Percentiles rank a stretch among this genome's conserved stretches.
Evolutionary conservation across 306 rosid genomes (phyloP).

Genomic region (Calophaca sinica): DNA sequence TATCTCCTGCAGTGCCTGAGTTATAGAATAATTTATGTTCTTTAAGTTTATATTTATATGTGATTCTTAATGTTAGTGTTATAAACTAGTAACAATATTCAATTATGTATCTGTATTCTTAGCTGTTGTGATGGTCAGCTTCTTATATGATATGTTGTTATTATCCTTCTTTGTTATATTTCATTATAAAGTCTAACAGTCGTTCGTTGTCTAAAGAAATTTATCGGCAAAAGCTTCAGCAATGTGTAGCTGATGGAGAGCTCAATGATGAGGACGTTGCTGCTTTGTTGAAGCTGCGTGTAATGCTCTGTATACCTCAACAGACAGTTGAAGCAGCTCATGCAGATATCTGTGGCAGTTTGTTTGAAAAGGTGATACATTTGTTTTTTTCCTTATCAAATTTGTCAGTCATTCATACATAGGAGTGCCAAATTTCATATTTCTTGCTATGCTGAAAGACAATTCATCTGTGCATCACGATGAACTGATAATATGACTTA

Average conservation of each 20-base stretch:
- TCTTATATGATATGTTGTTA: slow-evolving; percentile 22
- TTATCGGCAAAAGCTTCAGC: slow-evolving; percentile 96
- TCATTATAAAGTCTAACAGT: slow-evolving; percentile 46
- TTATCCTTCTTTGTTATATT: slow-evolving; percentile 23
- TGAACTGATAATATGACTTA: slow-evolving; percentile 15
- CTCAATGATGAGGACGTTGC: slow-evolving; percentile 81
- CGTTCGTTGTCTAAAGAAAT: slow-evolving; percentile 64
- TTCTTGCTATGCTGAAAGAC: slow-evolving; percentile 34
- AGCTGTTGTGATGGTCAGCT: slow-evolving; percentile 5
- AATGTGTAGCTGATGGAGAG: slow-evolving; percentile 89
- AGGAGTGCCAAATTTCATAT: slow-evolving; percentile 22
- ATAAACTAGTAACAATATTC: slow-evolving; percentile 7
- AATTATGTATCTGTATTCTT: slow-evolving; percentile 15
- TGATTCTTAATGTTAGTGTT: slow-evolving; percentile 10
- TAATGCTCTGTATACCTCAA: slow-evolving; percentile 92
- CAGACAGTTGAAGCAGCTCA: slow-evolving; percentile 91
- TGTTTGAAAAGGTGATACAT: slow-evolving; percentile 85
- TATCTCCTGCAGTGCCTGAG: slow-evolving; percentile 9
- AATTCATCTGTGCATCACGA: background rate
- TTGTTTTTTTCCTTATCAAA: slow-evolving; percentile 29
- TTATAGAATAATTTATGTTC: slow-evolving; percentile 17
- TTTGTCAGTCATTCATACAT: slow-evolving; percentile 17
- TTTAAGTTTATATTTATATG: slow-evolving; percentile 21
- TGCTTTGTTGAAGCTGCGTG: slow-evolving; percentile 85
- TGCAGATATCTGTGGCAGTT: slow-evolving; percentile 91